phyloP scores from a whole-genome alignment of 1,139 yeast genomes.

The Yamadazyma spencermartinsiae region DNA sequence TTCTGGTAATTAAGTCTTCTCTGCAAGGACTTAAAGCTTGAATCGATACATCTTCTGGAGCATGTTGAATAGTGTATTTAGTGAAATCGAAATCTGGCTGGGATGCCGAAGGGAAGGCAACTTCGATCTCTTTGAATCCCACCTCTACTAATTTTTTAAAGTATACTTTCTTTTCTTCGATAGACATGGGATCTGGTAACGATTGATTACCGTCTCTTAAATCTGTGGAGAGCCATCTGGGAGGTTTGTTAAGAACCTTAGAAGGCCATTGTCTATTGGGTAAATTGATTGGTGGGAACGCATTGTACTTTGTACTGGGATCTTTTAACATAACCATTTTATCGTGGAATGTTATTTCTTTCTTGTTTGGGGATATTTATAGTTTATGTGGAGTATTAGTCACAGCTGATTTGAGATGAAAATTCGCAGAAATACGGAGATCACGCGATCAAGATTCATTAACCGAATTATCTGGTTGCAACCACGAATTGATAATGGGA shows the following conservation, averaged over 20 bases:
- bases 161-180: conserved; percentile 45
- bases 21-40: conserved; percentile 51
- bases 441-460: too few species aligned
- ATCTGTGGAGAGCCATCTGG: conserved; percentile 52
- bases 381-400: too few species aligned
- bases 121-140: conserved; percentile 52
- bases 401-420: too few species aligned
- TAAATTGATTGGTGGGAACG: conserved; percentile 38
- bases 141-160: conserved; percentile 46
- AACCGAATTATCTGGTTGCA: too few species aligned
- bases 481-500: too few species aligned
- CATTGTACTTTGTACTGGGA: conserved; percentile 41
- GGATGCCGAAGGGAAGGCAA: conserved; percentile 50
- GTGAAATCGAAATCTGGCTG: conserved; percentile 53
- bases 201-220: conserved; percentile 53
- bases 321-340: conserved; percentile 39
- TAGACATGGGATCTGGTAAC: conserved; percentile 52
- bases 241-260: conserved; percentile 39
- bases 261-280: conserved; percentile 48
- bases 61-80: conserved; percentile 47
- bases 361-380: too few species aligned
- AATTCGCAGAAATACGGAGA: too few species aligned
- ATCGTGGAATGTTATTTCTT: too few species aligned
- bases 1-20: conserved; percentile 45
- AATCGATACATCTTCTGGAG: conserved; percentile 47